phyloP scores from a whole-genome alignment of 225 moss, liverwort and hornwort genomes.

The Neckera pumila region DNA sequence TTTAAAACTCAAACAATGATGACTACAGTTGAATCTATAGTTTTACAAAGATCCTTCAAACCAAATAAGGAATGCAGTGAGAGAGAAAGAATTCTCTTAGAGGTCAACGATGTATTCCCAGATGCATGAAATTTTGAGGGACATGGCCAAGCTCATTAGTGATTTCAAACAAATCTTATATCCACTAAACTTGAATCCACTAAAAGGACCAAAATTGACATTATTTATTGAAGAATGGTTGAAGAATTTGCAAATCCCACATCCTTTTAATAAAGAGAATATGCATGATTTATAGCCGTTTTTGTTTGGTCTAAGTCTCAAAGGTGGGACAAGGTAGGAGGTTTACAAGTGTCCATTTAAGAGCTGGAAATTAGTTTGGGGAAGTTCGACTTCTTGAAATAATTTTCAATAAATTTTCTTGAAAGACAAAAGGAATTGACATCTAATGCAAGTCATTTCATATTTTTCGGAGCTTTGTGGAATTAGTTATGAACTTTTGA shows the following conservation, averaged over 20 bases:
- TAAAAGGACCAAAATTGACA: not conserved
- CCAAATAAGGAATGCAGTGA: too few relatives aligned
- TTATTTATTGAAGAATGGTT: not conserved
- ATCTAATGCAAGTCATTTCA: not conserved
- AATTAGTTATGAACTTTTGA: not conserved
- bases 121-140: not conserved
- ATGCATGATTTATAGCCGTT: not conserved
- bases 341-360: not conserved
- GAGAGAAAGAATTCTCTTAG: too few relatives aligned
- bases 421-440: not conserved
- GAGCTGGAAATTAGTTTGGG: not conserved
- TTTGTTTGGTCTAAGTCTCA: not conserved
- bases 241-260: not conserved
- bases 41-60: too few relatives aligned
- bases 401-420: not conserved
- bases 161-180: not conserved
- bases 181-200: not conserved
- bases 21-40: too few relatives aligned
- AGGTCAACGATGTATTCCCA: too few relatives aligned
- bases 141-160: not conserved
- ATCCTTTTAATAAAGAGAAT: not conserved
- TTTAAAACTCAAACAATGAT: too few relatives aligned
- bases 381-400: not conserved
- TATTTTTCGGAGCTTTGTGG: not conserved
- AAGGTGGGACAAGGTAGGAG: not conserved